phyloP scores from a whole-genome alignment of 345 rosid species.

The Citrus sinensis region DNA sequence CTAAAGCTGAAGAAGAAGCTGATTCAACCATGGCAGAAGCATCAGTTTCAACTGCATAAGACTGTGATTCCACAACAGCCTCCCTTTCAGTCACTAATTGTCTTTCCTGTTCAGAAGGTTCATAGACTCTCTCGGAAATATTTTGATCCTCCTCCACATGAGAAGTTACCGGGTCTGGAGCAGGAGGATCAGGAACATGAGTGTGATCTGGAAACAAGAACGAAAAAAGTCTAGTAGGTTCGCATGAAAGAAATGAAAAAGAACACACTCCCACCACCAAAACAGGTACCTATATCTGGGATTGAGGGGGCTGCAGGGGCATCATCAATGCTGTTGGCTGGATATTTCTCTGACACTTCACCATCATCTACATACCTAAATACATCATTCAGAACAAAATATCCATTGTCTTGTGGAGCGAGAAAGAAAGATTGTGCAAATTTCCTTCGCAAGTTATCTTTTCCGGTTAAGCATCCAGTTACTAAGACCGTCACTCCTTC shows the following conservation, averaged over 20 bases:
- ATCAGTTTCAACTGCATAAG: constrained; percentile 30
- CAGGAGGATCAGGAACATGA: constrained; percentile 29
- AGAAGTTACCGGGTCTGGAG: constrained; percentile 27
- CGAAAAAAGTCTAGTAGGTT: neutral
- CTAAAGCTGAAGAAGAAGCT: constrained; percentile 38
- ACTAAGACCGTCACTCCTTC: constrained; percentile 81
- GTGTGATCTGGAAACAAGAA: constrained; percentile 27
- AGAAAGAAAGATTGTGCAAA: constrained; percentile 87
- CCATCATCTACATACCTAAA: constrained; percentile 74
- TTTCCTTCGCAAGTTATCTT: constrained; percentile 67
- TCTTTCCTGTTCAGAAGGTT: constrained; percentile 37
- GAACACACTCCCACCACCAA: neutral
- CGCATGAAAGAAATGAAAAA: neutral
- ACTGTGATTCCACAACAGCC: constrained; percentile 37
- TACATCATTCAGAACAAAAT: constrained; percentile 83
- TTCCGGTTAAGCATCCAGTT: constrained; percentile 80
- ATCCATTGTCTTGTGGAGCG: constrained; percentile 90
- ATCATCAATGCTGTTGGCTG: constrained; percentile 35
- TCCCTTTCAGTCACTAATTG: constrained; percentile 30
- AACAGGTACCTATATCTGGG: constrained; percentile 43
- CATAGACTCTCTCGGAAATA: constrained; percentile 40
- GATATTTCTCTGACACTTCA: constrained; percentile 31
- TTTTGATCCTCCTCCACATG: constrained; percentile 33
- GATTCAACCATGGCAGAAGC: constrained; percentile 26
- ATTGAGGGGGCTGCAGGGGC: constrained; percentile 29